phyloP scores from a whole-genome alignment of 495 filamentous ascomycete species.

The Neurospora sp. region DNA sequence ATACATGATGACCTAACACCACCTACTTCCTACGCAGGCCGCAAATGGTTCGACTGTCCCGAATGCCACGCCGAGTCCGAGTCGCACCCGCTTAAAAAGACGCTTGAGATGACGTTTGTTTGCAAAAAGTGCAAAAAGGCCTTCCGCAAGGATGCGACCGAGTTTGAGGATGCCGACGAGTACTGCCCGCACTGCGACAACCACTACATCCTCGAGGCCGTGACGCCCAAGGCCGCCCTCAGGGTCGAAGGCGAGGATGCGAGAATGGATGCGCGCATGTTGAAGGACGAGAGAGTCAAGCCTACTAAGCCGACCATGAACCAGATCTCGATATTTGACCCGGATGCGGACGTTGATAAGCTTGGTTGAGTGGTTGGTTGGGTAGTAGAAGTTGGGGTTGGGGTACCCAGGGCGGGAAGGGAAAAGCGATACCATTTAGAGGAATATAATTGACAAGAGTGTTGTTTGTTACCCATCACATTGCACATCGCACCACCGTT shows the following conservation, averaged over 20 bases:
- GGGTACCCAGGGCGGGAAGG: background rate
- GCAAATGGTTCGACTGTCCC: slow-evolving; percentile 98
- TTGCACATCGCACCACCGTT: background rate
- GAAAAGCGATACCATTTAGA: background rate
- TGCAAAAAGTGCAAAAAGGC: slow-evolving; percentile 99
- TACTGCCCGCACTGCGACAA: slow-evolving; percentile 99
- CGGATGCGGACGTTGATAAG: slow-evolving; percentile 60
- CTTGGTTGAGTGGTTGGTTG: slow-evolving; percentile 46
- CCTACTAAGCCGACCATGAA: slow-evolving; percentile 43
- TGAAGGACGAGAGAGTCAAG: slow-evolving; percentile 82
- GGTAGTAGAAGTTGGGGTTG: background rate
- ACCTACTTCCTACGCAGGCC: slow-evolving; percentile 38
- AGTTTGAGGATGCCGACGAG: slow-evolving; percentile 96
- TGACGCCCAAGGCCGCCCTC: slow-evolving; percentile 67
- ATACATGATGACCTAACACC: background rate
- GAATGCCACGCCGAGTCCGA: slow-evolving; percentile 85
- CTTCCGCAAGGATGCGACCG: slow-evolving; percentile 83
- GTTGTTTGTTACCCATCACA: background rate
- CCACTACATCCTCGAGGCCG: slow-evolving; percentile 86
- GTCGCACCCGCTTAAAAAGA: slow-evolving; percentile 62
- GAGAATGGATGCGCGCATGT: slow-evolving; percentile 74
- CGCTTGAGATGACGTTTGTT: slow-evolving; percentile 80
- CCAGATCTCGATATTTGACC: slow-evolving; percentile 41
- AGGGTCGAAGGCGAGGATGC: slow-evolving; percentile 86
- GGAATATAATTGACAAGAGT: background rate